Evolutionary conservation across 768 basidiomycete species (phyloP), one percentile per base, ranked within the genome.

Genomic region (Strobilomyces dryophilus): DNA sequence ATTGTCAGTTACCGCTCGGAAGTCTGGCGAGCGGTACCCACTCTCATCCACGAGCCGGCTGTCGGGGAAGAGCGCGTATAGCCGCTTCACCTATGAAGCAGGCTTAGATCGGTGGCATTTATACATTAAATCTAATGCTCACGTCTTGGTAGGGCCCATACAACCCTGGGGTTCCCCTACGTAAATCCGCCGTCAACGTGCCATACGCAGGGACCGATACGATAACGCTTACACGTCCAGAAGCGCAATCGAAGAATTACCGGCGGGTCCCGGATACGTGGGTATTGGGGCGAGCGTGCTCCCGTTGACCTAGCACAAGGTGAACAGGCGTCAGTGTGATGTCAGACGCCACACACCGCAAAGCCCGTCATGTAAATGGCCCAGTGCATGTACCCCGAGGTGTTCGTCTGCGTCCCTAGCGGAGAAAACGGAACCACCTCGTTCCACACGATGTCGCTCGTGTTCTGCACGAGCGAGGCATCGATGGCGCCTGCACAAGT

Each of bases 61-160:
- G 9, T 79, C 79, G 17, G 76, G 73, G 52, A 90, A 79, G 45
- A 72, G 65, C n/a, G 75, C 68, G 66, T 79, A 91, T 26, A 90
- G 65, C 43, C 83, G 81, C 10, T 79, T 75, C 32, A 91, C 88
- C 88, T 91, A 60, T 43, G 24, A 37, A 52, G 18, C 10, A 49
- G 49, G 45, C 51, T 53, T 35, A 51, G 31, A 31, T 43, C 1
- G 18, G 18, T 27, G 14, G 11, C 40, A 26, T 39, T 31, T 21
- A 32, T 5, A 40, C 14, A 3, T 17, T 0, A 20, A 21, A 35
- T 48, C 39, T 26, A 21, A 27, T 7, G 61, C 81, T 45, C 60
- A 89, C 89, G 66, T 90, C 89, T 67, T 83, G 81, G 61, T 80
- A 84, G n/a, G 89, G 85, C 4, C 89, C 89, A 60, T 81, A 87